Base-by-base conservation (phyloP, 345 rosid species). In the Eucalyptus cloeziana region DNA sequence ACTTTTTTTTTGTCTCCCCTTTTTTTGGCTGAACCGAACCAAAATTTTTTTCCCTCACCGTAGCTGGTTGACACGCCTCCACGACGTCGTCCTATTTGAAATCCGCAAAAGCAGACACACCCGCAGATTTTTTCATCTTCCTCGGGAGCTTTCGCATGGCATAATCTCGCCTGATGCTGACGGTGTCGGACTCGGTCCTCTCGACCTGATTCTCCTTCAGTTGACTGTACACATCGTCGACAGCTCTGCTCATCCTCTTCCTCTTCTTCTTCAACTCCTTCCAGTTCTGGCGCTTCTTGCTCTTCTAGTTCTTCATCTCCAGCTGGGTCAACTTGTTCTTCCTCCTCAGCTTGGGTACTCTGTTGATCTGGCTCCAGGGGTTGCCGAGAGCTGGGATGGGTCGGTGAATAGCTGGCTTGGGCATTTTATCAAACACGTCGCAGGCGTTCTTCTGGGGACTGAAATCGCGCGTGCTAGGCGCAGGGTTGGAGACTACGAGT, bases 121-220 rank as follows among this genome's bases (percentile, higher is more conserved):
- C 96, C 0, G 98, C 97, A 4, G 98, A 96, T 89, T 95, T 96
- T 95, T 89, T 95, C 97, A 96, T 95, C 92, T 97, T 97, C 93
- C 89, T 94, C 0, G 96, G 88, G 10, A 95, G 95, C 90, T 95
- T 96, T 50, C 89, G 89, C 25, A 93, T 95, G 89, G 89, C 25
- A 93, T 95, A 0, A 92, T 49, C 45, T 91, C 91, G 25, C 98
- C 97, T 10, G 95, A 58, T 8, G 94, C 56, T 10, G 96, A 96
- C 43, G 3, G 95, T 94, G 88, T 97, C 97, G 15, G 99, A 96
- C 51, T 93, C 91, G 4, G 95, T 92, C 88, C 95, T 88, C 37
- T 81, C 64, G 44, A 87, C 89, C 52, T 91, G 91, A 69, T 86
- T 89, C 40, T 89, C 91, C 89, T 92, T 90, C 24, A 94, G 88